Base-by-base conservation (phyloP, 768 basidiomycete species). In the Suillus placidus region DNA sequence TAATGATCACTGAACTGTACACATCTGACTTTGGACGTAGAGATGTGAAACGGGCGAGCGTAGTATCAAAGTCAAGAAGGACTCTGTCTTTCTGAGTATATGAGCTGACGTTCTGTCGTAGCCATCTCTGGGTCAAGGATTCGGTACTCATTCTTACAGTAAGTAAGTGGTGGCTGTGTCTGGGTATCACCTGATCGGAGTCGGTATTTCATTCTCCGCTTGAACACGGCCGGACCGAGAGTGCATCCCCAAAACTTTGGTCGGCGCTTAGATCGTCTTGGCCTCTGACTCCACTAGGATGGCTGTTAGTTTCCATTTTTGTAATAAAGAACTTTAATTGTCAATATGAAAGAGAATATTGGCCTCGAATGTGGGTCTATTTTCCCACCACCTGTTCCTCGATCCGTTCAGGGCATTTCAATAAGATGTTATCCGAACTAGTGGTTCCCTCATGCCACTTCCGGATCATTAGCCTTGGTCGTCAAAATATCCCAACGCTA, bases 1-100 rank as follows among this genome's bases (percentile, higher is more conserved):
- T 57, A 42, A 42, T 61, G 38, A 47, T 14, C 57, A 80, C 78
- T 75, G 73, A 73, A 83, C 84, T 93, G 85, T 94, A 94, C 14
- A 91, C 84, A 70, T 93, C 94, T 2, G 91, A 88, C 76, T 92
- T 93, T 60, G 91, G 93, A 14, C 88, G 82, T 61, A 94, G 82
- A 35, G 90, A 78, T 9, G 81, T 75, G 71, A 81, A 84, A 63
- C 82, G 80, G 37, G 76, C 66, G 62, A 95, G 85, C n/a, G 79
- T 81, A 13, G 82, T 74, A 74, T 90, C 85, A 66, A 91, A 79
- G 75, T 95, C 88, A 8, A 81, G 70, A 68, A 83, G 89, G 60
- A 93, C 85, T 60, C 85, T 82, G 63, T 89, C 86, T 26, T 71
- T 74, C 61, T 83, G 72, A 3, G 78, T 71, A 71, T 95, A 95